Conservation (phyloP, 2,329 filamentous ascomycete species). For the Dactylellina sp. region DNA sequence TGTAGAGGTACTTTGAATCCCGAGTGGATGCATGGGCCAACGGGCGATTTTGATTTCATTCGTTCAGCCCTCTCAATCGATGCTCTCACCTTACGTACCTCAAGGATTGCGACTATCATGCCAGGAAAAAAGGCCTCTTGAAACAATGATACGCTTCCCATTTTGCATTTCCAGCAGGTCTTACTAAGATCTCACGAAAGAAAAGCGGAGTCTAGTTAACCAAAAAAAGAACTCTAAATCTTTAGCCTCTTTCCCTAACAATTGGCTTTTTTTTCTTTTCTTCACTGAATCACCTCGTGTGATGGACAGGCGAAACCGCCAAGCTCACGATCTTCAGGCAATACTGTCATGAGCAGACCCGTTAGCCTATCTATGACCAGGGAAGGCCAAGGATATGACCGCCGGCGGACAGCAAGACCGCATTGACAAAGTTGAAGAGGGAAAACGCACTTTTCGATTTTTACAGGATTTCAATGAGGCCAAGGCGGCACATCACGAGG, state of each 20-base stretch:
- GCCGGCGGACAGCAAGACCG: neutral
- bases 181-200: conserved; percentile 18
- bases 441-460: neutral
- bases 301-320: too few relatives aligned
- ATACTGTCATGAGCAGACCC: neutral
- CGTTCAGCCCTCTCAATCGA: neutral
- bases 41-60: neutral
- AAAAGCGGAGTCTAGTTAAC: neutral
- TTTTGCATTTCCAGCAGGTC: conserved; percentile 31
- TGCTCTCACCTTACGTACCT: neutral
- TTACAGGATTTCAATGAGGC: conserved; percentile 34
- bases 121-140: too few relatives aligned
- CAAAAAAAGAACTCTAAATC: neutral
- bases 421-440: neutral
- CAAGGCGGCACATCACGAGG: conserved; percentile 51
- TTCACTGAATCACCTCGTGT: neutral
- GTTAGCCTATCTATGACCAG: conserved; percentile 1
- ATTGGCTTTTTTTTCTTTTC: neutral
- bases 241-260: neutral
- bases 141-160: conserved; percentile 6
- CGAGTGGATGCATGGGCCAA: neutral
- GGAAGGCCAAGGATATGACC: conserved; percentile 17
- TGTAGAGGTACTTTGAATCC: too few relatives aligned
- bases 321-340: conserved; percentile 35
- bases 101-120: too few relatives aligned